These are phyloP conservation scores for Mycena epipterygia DNA, from an alignment of 768 basidiomycete species.

Conservation along the genomic window DNA sequence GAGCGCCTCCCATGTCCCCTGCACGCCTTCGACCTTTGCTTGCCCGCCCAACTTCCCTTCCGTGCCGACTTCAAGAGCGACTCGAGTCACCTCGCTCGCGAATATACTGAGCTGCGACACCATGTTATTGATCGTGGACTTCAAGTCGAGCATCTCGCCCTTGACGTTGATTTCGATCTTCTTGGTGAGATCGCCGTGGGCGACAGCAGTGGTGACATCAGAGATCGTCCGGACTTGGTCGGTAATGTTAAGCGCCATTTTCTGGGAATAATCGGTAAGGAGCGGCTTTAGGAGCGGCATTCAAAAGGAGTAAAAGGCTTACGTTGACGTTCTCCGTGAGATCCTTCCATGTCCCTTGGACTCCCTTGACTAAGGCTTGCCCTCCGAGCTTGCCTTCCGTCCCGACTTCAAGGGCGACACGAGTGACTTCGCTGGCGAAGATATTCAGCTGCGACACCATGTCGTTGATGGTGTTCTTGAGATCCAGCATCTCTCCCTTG, in stretches of 20 bases:
- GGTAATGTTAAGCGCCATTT: slow-evolving; percentile 84
- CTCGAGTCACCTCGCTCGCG: slow-evolving; percentile 75
- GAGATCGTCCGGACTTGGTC: slow-evolving; percentile 89
- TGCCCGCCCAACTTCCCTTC: slow-evolving; percentile 72
- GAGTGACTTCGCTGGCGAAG: slow-evolving; percentile 77
- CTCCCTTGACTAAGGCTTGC: slow-evolving; percentile 89
- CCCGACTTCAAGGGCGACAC: slow-evolving; percentile 89
- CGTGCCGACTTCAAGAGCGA: slow-evolving; percentile 76
- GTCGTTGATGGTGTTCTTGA: slow-evolving; percentile 75
- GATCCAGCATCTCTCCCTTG: slow-evolving; percentile 84
- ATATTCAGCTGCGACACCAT: slow-evolving; percentile 62
- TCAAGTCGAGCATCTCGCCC: slow-evolving; percentile 89
- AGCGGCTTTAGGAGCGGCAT: slow-evolving; percentile 46
- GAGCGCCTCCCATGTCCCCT: slow-evolving; percentile 77
- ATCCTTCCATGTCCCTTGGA: slow-evolving; percentile 93
- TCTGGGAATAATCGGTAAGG: no score
- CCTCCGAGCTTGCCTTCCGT: slow-evolving; percentile 92
- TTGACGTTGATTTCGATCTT: slow-evolving; percentile 94
- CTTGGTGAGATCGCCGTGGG: slow-evolving; percentile 90
- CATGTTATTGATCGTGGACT: slow-evolving; percentile 87
- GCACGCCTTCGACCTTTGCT: slow-evolving; percentile 77
- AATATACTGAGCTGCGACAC: slow-evolving; percentile 69
- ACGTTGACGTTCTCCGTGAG: slow-evolving; percentile 77
- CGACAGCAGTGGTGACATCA: slow-evolving; percentile 90
- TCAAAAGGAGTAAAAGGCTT: not conserved